Base-by-base conservation (phyloP, 192 early-diverging fungal species). In the Podila epicladia region DNA sequence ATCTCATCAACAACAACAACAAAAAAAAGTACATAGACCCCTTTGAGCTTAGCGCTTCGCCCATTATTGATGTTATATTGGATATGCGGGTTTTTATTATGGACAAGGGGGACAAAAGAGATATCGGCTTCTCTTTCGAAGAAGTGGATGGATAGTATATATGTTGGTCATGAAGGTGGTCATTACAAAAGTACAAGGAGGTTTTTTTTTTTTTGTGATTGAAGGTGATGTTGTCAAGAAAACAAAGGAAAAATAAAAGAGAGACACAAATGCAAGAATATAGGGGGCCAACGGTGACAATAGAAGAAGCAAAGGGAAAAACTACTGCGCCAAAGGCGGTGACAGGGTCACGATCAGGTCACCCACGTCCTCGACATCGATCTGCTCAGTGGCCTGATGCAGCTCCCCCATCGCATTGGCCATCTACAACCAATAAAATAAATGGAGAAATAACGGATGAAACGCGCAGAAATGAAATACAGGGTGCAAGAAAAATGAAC, bases 351-450 rank as follows among this genome's bases (percentile, higher is more conserved):
- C 76, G 48, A 80, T 80, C 65, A 80, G 45, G 45, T 80, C 71
- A n/a, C 76, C 76, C 35, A 80, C 76, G 69, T 80, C 76, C 57
- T 80, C 71, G 7, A 80, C 76, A 64, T 80, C 76, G 48, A 80
- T 80, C 49, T 68, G 71, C n/a, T 80, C 76, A 6, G 76, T 73
- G 51, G 76, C 76, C 55, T 65, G 76, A 15, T 80, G 76, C n/a
- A 80, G 66, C 31, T 80, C 76, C 28, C 76, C 76, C 76, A 80
- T 73, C 8, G 71, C 76, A 50, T 38, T 80, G 55, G 66, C 62
- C 76, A 80, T 80, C 76, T 80, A 72, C 3, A 3, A 6, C 6
- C 6, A 7, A 1, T 0, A 19, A 73, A 45, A 26, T 24, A 22
- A 17, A 17, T 5, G 7, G 1, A 7, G 12, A 12, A 60, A 31